Evolutionary conservation across 1,139 yeast genomes (phyloP), one percentile per base, ranked within the genome.

Genomic region (Hanseniaspora uvarum): DNA sequence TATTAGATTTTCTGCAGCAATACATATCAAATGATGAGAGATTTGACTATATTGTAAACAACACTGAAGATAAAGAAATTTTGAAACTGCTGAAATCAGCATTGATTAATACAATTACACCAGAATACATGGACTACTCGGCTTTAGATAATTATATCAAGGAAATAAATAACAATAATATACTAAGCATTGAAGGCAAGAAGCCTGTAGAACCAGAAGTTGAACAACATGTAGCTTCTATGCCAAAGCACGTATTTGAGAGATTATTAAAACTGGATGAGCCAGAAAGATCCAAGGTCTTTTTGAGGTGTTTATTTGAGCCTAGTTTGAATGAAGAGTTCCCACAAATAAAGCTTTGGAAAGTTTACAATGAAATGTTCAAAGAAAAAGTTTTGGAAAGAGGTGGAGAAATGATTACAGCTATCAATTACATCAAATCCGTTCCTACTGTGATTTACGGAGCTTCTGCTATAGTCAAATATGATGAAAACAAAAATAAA

Each of bases 271-370:
- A 72, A 41, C 71, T 88, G 59, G 78, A 81, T 7, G 99, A 92
- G 67, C 98, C 98, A 1, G 77, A 81, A 57, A 76, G 99, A 58
- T 96, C 98, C 0, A 86, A 96, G 1, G 77, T 88, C 14, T 92
- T 98, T 98, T 82, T 92, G 71, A 79, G 96, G 61, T 83, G 95
- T 60, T 85, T 94, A 59, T 94, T 87, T 69, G 92, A 83, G 61
- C 87, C 94, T 14, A 78, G 76, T 37, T 69, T 74, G 3, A 78
- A 76, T 6, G 88, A 94, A 4, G 96, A 88, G 65, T 96, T 89
- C 10, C 89, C 97, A 0, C 99, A 92, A 69, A 88, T 92, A 33
- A 85, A 95, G 14, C 75, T 92, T 51, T 92, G 99, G 99, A 87
- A 89, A 66, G 82, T 95, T 0, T 92, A 92, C 68, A 98, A 92